These are phyloP conservation scores for Clarireedia hainanense DNA, from an alignment of 2,329 filamentous ascomycete species.

Conservation along the genomic window DNA sequence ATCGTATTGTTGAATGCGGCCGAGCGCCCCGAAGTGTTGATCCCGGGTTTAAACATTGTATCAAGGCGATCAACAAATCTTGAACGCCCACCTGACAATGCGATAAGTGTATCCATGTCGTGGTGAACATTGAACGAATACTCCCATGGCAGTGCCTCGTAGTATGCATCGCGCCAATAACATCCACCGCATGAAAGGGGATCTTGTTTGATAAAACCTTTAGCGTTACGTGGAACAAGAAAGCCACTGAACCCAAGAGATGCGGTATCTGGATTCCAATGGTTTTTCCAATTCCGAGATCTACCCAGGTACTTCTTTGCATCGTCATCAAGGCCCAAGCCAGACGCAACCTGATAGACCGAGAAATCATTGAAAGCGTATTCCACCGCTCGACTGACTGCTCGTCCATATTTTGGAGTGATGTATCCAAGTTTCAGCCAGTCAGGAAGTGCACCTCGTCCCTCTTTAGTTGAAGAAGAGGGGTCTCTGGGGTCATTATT, in stretches of 20 bases:
- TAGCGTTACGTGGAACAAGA: conserved; percentile 48
- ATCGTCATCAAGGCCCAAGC: conserved; percentile 50
- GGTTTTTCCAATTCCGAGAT: conserved; percentile 64
- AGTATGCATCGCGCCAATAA: conserved; percentile 46
- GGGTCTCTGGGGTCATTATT: conserved; percentile 44
- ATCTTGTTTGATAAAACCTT: conserved; percentile 40
- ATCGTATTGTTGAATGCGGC: conserved; percentile 30
- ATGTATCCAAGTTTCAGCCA: conserved; percentile 60
- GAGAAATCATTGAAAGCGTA: conserved; percentile 64
- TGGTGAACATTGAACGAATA: conserved; percentile 51
- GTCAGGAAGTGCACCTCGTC: conserved; percentile 59
- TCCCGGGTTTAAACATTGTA: conserved; percentile 39
- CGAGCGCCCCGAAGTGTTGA: conserved; percentile 25
- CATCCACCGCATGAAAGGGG: conserved; percentile 43
- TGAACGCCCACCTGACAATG: conserved; percentile 38
- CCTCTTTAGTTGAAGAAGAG: conserved; percentile 58
- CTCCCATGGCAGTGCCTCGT: conserved; percentile 44
- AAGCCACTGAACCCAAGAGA: conserved; percentile 58
- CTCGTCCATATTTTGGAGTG: conserved; percentile 52
- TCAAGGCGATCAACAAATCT: conserved; percentile 43
- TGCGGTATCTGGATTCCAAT: conserved; percentile 53
- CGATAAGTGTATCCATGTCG: conserved; percentile 42
- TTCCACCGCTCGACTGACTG: conserved; percentile 58
- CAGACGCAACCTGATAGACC: conserved; percentile 55
- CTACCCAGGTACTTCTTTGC: conserved; percentile 52